Conservation (phyloP, 306 rosid species). For the Lupinus albus region DNA sequence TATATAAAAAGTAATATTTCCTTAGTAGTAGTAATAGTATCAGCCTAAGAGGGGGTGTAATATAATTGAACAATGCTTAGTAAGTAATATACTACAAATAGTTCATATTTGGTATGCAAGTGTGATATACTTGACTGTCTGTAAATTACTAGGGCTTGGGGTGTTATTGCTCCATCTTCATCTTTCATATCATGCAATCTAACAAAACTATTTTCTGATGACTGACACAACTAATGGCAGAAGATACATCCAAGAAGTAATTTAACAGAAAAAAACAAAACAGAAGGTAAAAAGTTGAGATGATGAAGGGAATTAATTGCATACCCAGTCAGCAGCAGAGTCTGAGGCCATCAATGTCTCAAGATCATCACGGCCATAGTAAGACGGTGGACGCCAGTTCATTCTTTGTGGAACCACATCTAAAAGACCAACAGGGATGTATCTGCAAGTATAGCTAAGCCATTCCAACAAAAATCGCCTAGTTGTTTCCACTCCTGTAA, state of each 20-base stretch:
- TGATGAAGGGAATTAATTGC: conserved; percentile 31
- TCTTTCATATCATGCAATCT: conserved; percentile 20
- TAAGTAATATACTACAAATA: background rate
- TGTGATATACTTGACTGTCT: background rate
- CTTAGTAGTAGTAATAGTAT: background rate
- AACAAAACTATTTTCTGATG: conserved; percentile 1
- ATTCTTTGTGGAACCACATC: conserved; percentile 80
- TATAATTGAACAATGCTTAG: background rate
- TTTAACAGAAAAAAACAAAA: conserved; percentile 1
- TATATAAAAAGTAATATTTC: background rate
- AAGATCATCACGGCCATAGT: conserved; percentile 78
- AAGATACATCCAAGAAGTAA: background rate
- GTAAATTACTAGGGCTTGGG: background rate
- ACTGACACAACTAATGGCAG: background rate
- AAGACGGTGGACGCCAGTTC: conserved; percentile 88
- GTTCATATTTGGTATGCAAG: background rate
- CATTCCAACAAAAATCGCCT: conserved; percentile 89
- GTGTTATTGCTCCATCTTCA: background rate
- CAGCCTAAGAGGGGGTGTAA: background rate
- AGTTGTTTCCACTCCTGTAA: conserved; percentile 88
- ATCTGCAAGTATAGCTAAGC: conserved; percentile 91
- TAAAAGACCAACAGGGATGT: conserved; percentile 84
- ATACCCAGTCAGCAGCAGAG: conserved; percentile 97
- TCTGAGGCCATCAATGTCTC: conserved; percentile 96
- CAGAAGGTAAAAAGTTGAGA: conserved; percentile 11